A percentile compares a stretch with the other conserved stretches of the same genome.
These are phyloP conservation scores for Cladosporium sp. DNA, from an alignment of 2,329 filamentous ascomycete genomes.

Conservation along the genomic window DNA sequence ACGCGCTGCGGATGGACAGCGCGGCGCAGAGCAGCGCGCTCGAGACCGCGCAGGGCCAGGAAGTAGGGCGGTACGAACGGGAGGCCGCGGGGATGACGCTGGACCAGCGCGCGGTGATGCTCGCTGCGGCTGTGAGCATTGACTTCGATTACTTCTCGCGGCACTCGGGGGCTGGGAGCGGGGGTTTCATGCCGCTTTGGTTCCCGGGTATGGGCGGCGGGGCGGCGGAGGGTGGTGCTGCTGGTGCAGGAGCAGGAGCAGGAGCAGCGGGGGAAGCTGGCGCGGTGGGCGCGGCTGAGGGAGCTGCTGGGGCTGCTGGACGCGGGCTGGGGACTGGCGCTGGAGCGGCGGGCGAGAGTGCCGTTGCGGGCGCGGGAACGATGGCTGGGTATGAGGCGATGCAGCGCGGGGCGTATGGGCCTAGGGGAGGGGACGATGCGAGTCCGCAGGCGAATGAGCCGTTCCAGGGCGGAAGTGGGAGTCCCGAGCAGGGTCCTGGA, in stretches of 20 bases:
- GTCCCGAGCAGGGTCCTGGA: constrained; percentile 10
- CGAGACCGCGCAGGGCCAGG: constrained; percentile 21
- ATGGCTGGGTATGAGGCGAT: constrained; percentile 60
- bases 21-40: constrained; percentile 38
- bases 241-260: constrained; percentile 32
- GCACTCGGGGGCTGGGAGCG: constrained; percentile 43
- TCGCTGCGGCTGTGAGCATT: constrained; percentile 58
- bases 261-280: constrained; percentile 21
- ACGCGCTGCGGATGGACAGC: constrained; percentile 59
- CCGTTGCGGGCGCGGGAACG: constrained; percentile 47
- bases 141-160: constrained; percentile 64
- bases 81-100: constrained; percentile 52
- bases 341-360: constrained; percentile 36
- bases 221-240: constrained; percentile 28
- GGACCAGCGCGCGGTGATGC: constrained; percentile 60
- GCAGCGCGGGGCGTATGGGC: constrained; percentile 44
- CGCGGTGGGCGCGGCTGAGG: constrained; percentile 30
- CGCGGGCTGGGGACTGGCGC: constrained; percentile 27
- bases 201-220: constrained; percentile 33
- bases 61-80: constrained; percentile 20
- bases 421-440: constrained; percentile 24
- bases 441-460: constrained; percentile 29
- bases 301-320: constrained; percentile 27
- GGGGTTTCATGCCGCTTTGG: constrained; percentile 49
- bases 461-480: constrained; percentile 16